Percentiles rank a stretch among this genome's conserved stretches.
These are phyloP conservation scores for Hypoxylon rubiginosum DNA, from an alignment of 2,329 filamentous ascomycete genomes.

Conservation along the genomic window DNA sequence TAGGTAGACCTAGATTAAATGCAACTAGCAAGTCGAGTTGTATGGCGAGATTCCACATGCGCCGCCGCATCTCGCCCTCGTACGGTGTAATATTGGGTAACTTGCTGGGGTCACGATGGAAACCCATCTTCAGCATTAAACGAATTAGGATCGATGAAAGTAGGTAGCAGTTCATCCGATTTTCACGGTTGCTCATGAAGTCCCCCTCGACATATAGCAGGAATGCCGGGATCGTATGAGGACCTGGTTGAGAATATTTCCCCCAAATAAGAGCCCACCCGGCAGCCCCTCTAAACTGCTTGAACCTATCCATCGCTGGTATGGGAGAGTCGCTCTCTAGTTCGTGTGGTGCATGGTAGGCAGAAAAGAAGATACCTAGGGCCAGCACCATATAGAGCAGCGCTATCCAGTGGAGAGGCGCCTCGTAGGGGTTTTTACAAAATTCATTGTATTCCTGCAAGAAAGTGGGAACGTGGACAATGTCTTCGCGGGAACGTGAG, in stretches of 20 bases:
- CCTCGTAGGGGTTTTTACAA: conserved; percentile 58
- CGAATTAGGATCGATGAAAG: conserved; percentile 65
- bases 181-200: conserved; percentile 64
- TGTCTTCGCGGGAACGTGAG: conserved; percentile 55
- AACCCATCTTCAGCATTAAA: conserved; percentile 70
- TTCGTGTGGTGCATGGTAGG: conserved; percentile 60
- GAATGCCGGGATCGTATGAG: conserved; percentile 64
- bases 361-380: conserved; percentile 61
- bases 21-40: conserved; percentile 75
- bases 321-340: conserved; percentile 57
- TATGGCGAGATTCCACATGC: conserved; percentile 66
- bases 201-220: conserved; percentile 67
- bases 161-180: conserved; percentile 68
- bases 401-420: conserved; percentile 63
- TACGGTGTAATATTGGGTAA: conserved; percentile 65
- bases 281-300: conserved; percentile 62
- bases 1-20: conserved; percentile 76
- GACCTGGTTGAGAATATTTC: conserved; percentile 64
- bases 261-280: conserved; percentile 65
- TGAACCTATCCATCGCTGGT: conserved; percentile 61
- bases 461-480: conserved; percentile 67
- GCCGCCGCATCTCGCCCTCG: conserved; percentile 67
- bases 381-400: conserved; percentile 64
- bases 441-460: conserved; percentile 65
- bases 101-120: conserved; percentile 68